phyloP scores from a whole-genome alignment of 2,329 filamentous ascomycete genomes.

The Coniochaeta sp. region DNA sequence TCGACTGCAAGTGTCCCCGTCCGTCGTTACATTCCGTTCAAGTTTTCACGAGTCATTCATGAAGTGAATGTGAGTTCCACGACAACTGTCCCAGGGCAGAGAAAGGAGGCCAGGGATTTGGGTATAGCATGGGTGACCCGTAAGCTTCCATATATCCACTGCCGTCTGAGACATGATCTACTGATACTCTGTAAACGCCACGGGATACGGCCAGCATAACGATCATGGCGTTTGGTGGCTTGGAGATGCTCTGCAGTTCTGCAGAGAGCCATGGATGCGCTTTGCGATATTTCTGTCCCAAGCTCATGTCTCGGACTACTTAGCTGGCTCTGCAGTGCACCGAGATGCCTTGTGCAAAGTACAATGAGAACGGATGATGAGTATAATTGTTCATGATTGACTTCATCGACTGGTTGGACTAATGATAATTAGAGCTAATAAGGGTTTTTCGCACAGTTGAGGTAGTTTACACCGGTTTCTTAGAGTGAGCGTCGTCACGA shows the following conservation, averaged over 20 bases:
- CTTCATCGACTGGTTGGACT: background rate
- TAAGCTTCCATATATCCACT: background rate
- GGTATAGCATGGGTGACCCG: background rate
- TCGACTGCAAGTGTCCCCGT: too few relatives aligned
- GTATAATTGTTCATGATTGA: background rate
- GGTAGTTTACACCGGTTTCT: too few relatives aligned
- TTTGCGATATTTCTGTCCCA: constrained; percentile 14
- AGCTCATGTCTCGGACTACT: constrained; percentile 15
- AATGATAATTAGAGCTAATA: background rate
- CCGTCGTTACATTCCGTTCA: too few relatives aligned
- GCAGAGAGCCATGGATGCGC: constrained; percentile 11
- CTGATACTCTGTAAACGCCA: constrained; percentile 12
- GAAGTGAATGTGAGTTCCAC: too few relatives aligned
- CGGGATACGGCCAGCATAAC: constrained; percentile 12
- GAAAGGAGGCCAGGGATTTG: background rate
- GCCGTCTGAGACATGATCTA: background rate
- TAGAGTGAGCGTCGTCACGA: too few relatives aligned
- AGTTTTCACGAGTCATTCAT: too few relatives aligned
- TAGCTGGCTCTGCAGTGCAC: constrained; percentile 13
- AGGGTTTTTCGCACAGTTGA: background rate
- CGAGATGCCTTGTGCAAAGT: constrained; percentile 8
- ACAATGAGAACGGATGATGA: constrained; percentile 9
- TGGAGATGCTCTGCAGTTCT: constrained; percentile 4
- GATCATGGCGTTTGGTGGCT: constrained; percentile 14
- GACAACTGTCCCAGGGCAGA: background rate